These are phyloP conservation scores for Tulasnella sp. DNA, from an alignment of 768 basidiomycete species.

Conservation along the genomic window DNA sequence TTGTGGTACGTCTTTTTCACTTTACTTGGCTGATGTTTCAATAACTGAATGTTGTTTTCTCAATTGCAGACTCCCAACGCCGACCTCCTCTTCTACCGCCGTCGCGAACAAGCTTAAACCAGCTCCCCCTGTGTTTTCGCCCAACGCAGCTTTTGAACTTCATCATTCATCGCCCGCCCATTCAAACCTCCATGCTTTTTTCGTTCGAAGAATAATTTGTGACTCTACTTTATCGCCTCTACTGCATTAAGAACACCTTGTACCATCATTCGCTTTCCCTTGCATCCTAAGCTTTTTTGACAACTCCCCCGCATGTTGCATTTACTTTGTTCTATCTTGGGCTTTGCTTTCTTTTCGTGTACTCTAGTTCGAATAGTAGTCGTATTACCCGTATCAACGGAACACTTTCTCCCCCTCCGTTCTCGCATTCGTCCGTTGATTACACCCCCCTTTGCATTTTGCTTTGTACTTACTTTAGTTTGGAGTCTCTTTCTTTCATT, in stretches of 20 bases:
- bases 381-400: constrained; percentile 9
- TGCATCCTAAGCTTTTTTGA: background rate
- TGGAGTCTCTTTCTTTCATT: background rate
- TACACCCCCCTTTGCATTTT: background rate
- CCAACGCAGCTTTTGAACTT: background rate
- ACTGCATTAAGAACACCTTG: constrained; percentile 3
- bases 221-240: constrained; percentile 4
- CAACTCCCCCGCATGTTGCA: background rate
- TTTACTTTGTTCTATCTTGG: background rate
- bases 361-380: constrained; percentile 8
- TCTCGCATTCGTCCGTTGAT: constrained; percentile 7
- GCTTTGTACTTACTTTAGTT: background rate
- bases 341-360: background rate
- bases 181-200: background rate
- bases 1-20: background rate
- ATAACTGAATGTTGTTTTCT: background rate
- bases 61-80: constrained; percentile 26
- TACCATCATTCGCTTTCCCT: constrained; percentile 1
- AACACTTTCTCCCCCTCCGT: background rate
- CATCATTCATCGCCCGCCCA: background rate
- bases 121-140: background rate
- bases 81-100: constrained; percentile 30
- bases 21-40: background rate
- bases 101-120: constrained; percentile 10
- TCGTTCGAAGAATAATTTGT: background rate